phyloP scores from a whole-genome alignment of 257 asterid genomes.

The Agastache rugosa region DNA sequence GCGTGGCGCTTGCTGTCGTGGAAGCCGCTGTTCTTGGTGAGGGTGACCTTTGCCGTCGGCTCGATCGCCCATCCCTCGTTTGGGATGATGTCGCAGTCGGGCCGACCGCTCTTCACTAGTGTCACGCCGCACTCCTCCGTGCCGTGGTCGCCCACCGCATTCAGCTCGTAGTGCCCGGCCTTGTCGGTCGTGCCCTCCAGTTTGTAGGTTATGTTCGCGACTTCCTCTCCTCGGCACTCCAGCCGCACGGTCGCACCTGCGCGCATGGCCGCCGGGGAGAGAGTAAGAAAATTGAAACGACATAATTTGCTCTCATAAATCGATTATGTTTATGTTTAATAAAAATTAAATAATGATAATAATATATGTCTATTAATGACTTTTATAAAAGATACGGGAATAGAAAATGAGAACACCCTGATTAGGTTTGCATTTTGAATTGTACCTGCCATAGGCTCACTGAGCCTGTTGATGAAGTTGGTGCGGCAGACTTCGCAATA shows the following conservation, averaged over 20 bases:
- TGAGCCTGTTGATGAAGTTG: conserved; percentile 60
- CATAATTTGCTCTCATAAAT: not conserved
- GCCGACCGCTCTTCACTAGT: conserved; percentile 54
- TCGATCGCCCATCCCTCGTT: conserved; percentile 45
- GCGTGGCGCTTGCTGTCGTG: conserved; percentile 46
- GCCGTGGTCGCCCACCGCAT: conserved; percentile 60
- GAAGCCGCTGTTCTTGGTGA: conserved; percentile 54
- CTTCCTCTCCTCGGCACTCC: conserved; percentile 48
- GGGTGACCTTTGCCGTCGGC: conserved; percentile 39
- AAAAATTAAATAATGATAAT: not conserved
- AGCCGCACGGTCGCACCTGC: conserved; percentile 62
- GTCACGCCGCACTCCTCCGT: conserved; percentile 58
- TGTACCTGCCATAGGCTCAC: conserved; percentile 66
- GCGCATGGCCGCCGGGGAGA: too few species aligned
- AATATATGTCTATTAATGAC: not conserved
- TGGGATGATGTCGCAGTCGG: conserved; percentile 56
- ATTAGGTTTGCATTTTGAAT: not conserved
- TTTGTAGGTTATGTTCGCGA: conserved; percentile 43
- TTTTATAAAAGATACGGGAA: not conserved
- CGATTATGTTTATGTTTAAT: too few species aligned
- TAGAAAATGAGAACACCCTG: not conserved
- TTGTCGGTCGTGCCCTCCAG: conserved; percentile 48
- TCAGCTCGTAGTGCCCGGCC: conserved; percentile 46
- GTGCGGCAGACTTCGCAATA: conserved; percentile 79
- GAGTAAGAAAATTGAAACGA: not conserved